A percentile compares a stretch with the other conserved stretches of the same genome.
Evolutionary conservation across 2,329 filamentous ascomycete genomes (phyloP).

Genomic region (Paracoccidioides brasiliensis): DNA sequence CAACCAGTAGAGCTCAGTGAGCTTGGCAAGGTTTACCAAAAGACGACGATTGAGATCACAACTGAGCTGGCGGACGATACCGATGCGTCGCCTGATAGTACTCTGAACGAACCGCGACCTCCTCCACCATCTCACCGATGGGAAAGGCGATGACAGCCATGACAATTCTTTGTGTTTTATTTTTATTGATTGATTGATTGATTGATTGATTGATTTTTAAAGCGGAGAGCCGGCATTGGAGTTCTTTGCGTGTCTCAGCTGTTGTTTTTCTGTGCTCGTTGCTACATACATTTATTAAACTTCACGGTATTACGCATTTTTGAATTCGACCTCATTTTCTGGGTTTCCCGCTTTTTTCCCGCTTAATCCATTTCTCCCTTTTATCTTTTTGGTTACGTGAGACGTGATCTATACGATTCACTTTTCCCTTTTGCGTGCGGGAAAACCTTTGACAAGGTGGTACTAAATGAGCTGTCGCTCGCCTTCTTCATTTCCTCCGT

Average conservation of each 20-base stretch:
- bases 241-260: background rate
- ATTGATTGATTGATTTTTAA: background rate
- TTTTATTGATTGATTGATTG: too few relatives aligned
- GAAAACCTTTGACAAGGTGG: background rate
- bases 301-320: too few relatives aligned
- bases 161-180: background rate
- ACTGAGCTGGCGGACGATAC: conserved; percentile 17
- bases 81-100: conserved; percentile 13
- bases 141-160: background rate
- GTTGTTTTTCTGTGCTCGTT: background rate
- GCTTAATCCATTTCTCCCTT: background rate
- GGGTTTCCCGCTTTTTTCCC: background rate
- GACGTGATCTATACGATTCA: background rate
- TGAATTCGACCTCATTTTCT: background rate
- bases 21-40: conserved; percentile 30
- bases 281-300: background rate
- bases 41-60: conserved; percentile 33
- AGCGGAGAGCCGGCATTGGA: background rate
- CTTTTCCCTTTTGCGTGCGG: background rate
- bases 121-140: background rate
- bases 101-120: conserved; percentile 1
- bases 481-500: background rate
- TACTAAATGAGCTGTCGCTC: background rate
- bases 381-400: background rate
- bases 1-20: conserved; percentile 20